phyloP scores from a whole-genome alignment of 768 basidiomycete species.

The Chalciporus chontae region DNA sequence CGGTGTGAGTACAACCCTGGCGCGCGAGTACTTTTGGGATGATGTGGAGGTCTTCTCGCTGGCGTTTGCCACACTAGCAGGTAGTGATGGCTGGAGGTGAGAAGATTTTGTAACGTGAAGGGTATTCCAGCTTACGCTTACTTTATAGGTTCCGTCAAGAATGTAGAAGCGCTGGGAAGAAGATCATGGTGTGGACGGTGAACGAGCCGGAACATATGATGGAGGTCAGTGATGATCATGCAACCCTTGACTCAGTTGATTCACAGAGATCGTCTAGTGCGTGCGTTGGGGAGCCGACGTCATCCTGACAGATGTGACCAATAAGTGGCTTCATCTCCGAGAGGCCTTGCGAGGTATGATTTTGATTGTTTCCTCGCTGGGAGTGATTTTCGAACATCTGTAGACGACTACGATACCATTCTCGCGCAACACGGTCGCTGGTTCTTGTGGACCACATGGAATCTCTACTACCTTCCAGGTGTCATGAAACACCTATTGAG shows the following conservation, averaged over 20 bases:
- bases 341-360: slow-evolving; percentile 51
- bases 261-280: slow-evolving; percentile 41
- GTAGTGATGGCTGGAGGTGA: slow-evolving; percentile 69
- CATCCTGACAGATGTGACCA: slow-evolving; percentile 75
- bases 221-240: slow-evolving; percentile 51
- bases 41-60: slow-evolving; percentile 86
- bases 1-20: slow-evolving; percentile 64
- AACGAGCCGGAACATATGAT: slow-evolving; percentile 88
- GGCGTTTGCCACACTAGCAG: slow-evolving; percentile 66
- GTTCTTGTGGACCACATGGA: slow-evolving; percentile 71
- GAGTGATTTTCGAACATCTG: neutral
- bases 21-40: slow-evolving; percentile 87
- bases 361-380: neutral
- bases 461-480: slow-evolving; percentile 52
- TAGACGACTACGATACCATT: slow-evolving; percentile 68
- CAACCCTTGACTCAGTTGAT: neutral
- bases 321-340: slow-evolving; percentile 64
- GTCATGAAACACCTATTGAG: slow-evolving; percentile 28
- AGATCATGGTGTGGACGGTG: slow-evolving; percentile 94
- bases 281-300: slow-evolving; percentile 77
- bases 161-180: slow-evolving; percentile 76
- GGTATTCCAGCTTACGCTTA: neutral
- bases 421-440: slow-evolving; percentile 57
- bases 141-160: slow-evolving; percentile 68
- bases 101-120: neutral